Percentiles rank a stretch among this genome's conserved stretches.
These are phyloP conservation scores for Conoideocrella luteorostrata DNA, from an alignment of 2,329 filamentous ascomycete genomes.

Conservation along the genomic window DNA sequence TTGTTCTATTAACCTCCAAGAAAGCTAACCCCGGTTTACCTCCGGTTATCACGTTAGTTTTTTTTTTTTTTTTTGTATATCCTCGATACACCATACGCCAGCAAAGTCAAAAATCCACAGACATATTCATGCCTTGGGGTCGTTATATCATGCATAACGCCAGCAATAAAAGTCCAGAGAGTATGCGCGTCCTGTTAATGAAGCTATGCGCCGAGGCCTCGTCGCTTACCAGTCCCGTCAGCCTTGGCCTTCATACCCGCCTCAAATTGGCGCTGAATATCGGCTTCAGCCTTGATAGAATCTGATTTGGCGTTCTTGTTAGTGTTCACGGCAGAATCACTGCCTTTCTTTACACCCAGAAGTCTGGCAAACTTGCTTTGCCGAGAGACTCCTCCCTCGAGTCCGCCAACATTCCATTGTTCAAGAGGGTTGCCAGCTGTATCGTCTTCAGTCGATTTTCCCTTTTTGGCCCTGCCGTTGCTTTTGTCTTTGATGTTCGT, in stretches of 20 bases:
- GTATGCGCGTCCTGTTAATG: too few species aligned
- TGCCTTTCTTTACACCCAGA: slow-evolving; percentile 45
- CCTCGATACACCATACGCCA: neutral
- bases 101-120: neutral
- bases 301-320: slow-evolving; percentile 22
- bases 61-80: neutral
- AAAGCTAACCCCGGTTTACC: too few species aligned
- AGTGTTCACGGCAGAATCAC: slow-evolving; percentile 17
- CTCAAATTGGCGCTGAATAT: slow-evolving; percentile 52
- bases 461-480: slow-evolving; percentile 16
- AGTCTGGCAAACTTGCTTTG: slow-evolving; percentile 53
- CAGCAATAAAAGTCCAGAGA: too few species aligned
- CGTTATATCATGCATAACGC: too few species aligned
- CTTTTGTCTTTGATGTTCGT: slow-evolving; percentile 13
- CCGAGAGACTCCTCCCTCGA: slow-evolving; percentile 44
- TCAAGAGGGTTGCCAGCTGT: slow-evolving; percentile 23
- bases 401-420: slow-evolving; percentile 46
- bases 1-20: too few species aligned
- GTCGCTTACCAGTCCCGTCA: slow-evolving; percentile 41
- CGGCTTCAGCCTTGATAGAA: slow-evolving; percentile 38
- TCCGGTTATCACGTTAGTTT: neutral
- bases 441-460: slow-evolving; percentile 19
- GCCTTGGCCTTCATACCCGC: slow-evolving; percentile 50
- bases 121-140: too few species aligned
- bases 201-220: slow-evolving; percentile 45